Evolutionary conservation across 2,329 filamentous ascomycete genomes (phyloP).

Genomic region (Colletotrichum graminicola): DNA sequence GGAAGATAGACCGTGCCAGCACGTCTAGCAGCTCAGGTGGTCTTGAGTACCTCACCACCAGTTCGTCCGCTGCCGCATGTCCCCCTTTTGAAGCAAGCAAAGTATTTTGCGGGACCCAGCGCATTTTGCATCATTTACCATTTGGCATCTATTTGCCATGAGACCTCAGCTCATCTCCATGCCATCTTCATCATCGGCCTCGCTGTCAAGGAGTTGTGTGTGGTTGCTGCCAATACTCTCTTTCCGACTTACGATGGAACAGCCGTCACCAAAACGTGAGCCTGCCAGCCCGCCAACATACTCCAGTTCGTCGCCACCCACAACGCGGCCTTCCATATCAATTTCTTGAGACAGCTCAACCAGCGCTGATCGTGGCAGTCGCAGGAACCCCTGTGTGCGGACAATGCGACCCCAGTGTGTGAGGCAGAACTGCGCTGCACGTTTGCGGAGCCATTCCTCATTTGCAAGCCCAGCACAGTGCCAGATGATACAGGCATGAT

Average conservation of each 20-base stretch:
- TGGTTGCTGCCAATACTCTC: conserved; percentile 71
- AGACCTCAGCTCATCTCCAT: conserved; percentile 65
- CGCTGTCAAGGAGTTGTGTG: conserved; percentile 68
- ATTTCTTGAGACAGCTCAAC: conserved; percentile 95
- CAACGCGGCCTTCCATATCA: conserved; percentile 90
- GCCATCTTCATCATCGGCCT: conserved; percentile 71
- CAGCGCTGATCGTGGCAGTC: conserved; percentile 80
- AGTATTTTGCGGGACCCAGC: not conserved
- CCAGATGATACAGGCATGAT: conserved; percentile 96
- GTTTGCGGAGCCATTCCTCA: conserved; percentile 93
- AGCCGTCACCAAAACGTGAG: conserved; percentile 59
- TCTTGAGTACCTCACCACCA: not conserved
- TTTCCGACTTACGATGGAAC: conserved; percentile 60
- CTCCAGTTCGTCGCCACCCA: conserved; percentile 86
- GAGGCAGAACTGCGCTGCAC: conserved; percentile 89
- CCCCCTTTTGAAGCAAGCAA: not conserved
- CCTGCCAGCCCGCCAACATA: conserved; percentile 65
- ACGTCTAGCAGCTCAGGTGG: not conserved
- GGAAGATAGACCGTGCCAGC: not conserved
- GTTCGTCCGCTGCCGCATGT: not conserved
- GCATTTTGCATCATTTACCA: not conserved
- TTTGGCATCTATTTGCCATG: too few relatives aligned
- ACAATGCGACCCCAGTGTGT: conserved; percentile 96
- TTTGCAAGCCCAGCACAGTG: conserved; percentile 90
- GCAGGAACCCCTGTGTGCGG: conserved; percentile 87